phyloP scores from a whole-genome alignment of 2,329 filamentous ascomycete genomes.

The Neurospora sp. region DNA sequence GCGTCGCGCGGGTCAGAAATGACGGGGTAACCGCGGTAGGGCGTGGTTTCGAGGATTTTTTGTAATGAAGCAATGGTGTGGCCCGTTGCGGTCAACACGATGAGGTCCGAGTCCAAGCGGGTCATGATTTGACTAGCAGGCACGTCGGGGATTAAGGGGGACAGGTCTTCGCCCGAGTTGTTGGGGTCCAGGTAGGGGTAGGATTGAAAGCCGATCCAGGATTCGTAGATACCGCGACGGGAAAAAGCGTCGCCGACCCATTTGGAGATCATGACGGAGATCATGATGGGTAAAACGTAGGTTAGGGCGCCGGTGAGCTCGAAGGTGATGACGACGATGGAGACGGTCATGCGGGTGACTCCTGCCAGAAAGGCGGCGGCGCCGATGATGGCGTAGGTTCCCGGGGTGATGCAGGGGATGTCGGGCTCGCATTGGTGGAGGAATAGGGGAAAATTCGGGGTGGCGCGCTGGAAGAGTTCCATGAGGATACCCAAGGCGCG shows the following conservation, averaged over 20 bases:
- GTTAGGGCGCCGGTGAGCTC: constrained; percentile 93
- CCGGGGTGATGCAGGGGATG: constrained; percentile 79
- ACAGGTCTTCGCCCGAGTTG: constrained; percentile 62
- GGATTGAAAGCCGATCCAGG: constrained; percentile 92
- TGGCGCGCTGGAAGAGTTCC: constrained; percentile 74
- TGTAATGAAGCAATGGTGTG: constrained; percentile 75
- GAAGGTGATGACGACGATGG: constrained; percentile 99
- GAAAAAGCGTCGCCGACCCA: constrained; percentile 97
- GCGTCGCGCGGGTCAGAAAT: constrained; percentile 70
- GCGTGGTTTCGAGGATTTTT: constrained; percentile 60
- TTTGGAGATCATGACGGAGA: constrained; percentile 95
- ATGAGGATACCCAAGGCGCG: constrained; percentile 83
- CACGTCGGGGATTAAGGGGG: constrained; percentile 59
- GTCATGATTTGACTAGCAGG: constrained; percentile 89
- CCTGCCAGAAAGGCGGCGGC: constrained; percentile 90
- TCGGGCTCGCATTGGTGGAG: constrained; percentile 68
- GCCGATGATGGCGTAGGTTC: constrained; percentile 92
- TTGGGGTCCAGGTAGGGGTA: constrained; percentile 77
- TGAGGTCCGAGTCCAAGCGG: constrained; percentile 69
- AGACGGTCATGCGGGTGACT: constrained; percentile 92
- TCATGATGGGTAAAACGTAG: constrained; percentile 97
- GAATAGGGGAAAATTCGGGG: constrained; percentile 71
- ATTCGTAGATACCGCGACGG: constrained; percentile 89
- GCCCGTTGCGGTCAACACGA: constrained; percentile 75
- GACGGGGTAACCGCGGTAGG: constrained; percentile 86